Percentiles rank a stretch among this genome's conserved stretches.
Evolutionary conservation across 2,329 filamentous ascomycete genomes (phyloP).

Genomic region (Stachybotrys elegans): DNA sequence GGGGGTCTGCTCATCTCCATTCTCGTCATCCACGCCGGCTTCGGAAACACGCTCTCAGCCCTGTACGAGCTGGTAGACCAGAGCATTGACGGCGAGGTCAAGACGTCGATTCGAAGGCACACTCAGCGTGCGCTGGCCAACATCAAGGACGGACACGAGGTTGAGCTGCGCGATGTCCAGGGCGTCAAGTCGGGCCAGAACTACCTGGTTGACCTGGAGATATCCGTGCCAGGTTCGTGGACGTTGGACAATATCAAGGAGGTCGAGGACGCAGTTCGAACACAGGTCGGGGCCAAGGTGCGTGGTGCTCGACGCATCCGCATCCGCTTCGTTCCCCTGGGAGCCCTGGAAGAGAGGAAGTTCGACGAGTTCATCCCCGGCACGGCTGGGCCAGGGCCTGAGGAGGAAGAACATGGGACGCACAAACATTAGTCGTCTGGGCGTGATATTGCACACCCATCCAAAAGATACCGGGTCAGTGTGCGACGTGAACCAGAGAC

Average conservation of each 20-base stretch:
- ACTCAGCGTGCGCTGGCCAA: constrained; percentile 53
- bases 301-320: constrained; percentile 79
- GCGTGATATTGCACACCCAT: no score
- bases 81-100: constrained; percentile 80
- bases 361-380: constrained; percentile 76
- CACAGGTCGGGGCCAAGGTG: constrained; percentile 68
- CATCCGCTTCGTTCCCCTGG: constrained; percentile 74
- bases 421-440: background rate
- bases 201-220: constrained; percentile 84
- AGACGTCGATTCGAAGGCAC: constrained; percentile 63
- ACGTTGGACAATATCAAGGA: constrained; percentile 64
- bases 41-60: constrained; percentile 75
- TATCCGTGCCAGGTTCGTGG: constrained; percentile 74
- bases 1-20: constrained; percentile 88
- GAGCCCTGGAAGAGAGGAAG: constrained; percentile 49
- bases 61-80: constrained; percentile 89
- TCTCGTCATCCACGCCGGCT: constrained; percentile 88
- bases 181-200: constrained; percentile 96
- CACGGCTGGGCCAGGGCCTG: constrained; percentile 59
- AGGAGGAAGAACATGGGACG: constrained; percentile 39
- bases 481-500: no score
- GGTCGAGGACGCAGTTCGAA: constrained; percentile 70
- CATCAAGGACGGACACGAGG: constrained; percentile 48
- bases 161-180: constrained; percentile 72
- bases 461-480: no score